Evolutionary conservation across 2,329 filamentous ascomycete species (phyloP).

Genomic region (Monosporascus cannonballus): DNA sequence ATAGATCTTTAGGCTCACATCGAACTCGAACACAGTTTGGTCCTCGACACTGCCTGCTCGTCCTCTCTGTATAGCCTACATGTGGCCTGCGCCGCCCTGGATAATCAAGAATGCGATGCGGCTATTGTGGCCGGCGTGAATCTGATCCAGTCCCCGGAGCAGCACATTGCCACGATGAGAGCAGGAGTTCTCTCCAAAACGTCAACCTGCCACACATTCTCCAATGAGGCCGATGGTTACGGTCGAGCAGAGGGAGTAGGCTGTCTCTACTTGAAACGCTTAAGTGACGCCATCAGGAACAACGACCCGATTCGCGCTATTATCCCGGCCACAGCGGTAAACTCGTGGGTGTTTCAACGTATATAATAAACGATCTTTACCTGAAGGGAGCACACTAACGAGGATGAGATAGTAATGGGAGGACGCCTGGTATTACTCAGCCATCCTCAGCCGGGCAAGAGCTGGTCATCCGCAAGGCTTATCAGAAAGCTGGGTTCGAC

Average conservation of each 20-base stretch:
- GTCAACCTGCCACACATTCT: conserved; percentile 32
- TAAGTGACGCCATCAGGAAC: conserved; percentile 31
- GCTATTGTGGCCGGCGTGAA: conserved; percentile 21
- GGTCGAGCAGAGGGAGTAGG: conserved; percentile 43
- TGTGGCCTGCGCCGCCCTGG: conserved; percentile 9
- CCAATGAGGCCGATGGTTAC: conserved; percentile 42
- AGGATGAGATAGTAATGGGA: conserved; percentile 29
- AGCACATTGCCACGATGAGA: conserved; percentile 12
- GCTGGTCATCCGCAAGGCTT: conserved; percentile 24
- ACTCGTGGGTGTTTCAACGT: conserved; percentile 7
- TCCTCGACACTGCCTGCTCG: conserved; percentile 27
- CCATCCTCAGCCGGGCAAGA: conserved; percentile 33
- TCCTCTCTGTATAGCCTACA: conserved; percentile 21
- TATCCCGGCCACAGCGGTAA: conserved; percentile 10
- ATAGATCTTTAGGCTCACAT: neutral
- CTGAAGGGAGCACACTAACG: neutral
- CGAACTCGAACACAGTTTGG: conserved; percentile 8
- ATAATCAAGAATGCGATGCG: conserved; percentile 12
- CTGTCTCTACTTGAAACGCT: conserved; percentile 36
- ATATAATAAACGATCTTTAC: neutral
- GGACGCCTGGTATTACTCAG: conserved; percentile 37
- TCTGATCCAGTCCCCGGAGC: conserved; percentile 14
- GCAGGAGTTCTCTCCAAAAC: conserved; percentile 29
- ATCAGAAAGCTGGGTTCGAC: conserved; percentile 22
- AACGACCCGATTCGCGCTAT: conserved; percentile 10